Evolutionary conservation across 371 early-diverging fungal genomes (phyloP).

Genomic region (Hamiltosporidium tvaerminnensis): DNA sequence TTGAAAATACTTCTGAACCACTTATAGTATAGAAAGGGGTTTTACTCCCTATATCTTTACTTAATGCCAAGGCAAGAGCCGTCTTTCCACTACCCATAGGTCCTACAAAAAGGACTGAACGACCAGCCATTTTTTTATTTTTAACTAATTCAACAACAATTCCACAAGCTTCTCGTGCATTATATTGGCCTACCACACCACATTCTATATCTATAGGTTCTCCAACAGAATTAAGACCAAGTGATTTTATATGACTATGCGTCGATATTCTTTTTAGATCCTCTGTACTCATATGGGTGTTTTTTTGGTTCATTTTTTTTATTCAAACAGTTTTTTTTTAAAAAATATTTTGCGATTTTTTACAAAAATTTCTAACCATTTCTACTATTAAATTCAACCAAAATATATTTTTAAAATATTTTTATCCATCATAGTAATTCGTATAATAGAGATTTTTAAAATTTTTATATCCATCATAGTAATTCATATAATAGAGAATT

Average conservation of each 20-base stretch:
- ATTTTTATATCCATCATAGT: too few species aligned
- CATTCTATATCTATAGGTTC: constrained; percentile 57
- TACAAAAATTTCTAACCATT: too few species aligned
- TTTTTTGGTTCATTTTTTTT: too few species aligned
- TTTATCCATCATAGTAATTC: too few species aligned
- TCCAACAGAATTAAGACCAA: constrained; percentile 66
- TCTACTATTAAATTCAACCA: too few species aligned
- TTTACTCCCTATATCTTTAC: constrained; percentile 69
- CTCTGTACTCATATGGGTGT: too few species aligned
- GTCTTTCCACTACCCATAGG: constrained; percentile 77
- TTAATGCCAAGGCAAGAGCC: constrained; percentile 64
- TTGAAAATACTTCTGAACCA: constrained; percentile 82
- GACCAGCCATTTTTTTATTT: constrained; percentile 60
- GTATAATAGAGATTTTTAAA: too few species aligned
- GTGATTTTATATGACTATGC: constrained; percentile 77
- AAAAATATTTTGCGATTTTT: too few species aligned
- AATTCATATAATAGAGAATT: too few species aligned
- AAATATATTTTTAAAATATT: too few species aligned
- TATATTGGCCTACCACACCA: constrained; percentile 85
- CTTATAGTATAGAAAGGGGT: constrained; percentile 85
- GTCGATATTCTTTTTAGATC: too few species aligned
- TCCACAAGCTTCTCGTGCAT: constrained; percentile 83
- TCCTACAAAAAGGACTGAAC: constrained; percentile 80
- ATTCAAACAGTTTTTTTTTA: too few species aligned
- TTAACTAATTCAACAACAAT: constrained; percentile 56